phyloP scores from a whole-genome alignment of 2,329 filamentous ascomycete species.

The Hirsutella rhossiliensis region DNA sequence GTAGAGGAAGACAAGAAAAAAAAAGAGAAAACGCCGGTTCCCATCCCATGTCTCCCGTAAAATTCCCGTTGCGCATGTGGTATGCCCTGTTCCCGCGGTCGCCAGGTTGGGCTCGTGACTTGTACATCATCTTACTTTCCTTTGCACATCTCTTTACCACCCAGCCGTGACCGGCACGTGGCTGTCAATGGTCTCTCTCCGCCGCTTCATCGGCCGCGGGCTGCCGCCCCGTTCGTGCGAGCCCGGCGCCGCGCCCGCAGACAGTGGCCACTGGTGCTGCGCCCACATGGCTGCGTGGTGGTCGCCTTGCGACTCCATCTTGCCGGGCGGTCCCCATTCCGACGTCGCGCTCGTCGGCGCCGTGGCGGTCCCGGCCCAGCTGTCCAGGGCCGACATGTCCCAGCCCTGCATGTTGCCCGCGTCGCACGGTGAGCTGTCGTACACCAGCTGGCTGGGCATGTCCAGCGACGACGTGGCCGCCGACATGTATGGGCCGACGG shows the following conservation, averaged over 20 bases:
- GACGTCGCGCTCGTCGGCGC: constrained; percentile 12
- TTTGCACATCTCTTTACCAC: constrained; percentile 11
- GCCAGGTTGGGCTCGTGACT: not conserved
- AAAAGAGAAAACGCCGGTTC: not conserved
- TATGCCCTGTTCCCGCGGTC: not conserved
- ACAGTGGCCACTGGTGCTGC: constrained; percentile 20
- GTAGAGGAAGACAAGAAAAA: not conserved
- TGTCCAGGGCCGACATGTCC: constrained; percentile 24
- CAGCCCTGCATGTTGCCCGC: constrained; percentile 20
- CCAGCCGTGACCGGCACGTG: constrained; percentile 20
- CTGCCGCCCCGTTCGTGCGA: constrained; percentile 19
- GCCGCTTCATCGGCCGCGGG: constrained; percentile 24
- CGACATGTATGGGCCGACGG: constrained; percentile 16
- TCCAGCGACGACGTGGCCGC: constrained; percentile 17
- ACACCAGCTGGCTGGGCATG: constrained; percentile 19
- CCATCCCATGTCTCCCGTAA: not conserved
- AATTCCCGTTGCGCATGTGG: not conserved
- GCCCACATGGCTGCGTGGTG: constrained; percentile 20
- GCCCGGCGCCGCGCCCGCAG: constrained; percentile 11
- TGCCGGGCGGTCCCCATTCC: constrained; percentile 19
- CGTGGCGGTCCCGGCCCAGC: constrained; percentile 16
- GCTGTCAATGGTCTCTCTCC: constrained; percentile 19
- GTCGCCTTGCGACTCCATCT: constrained; percentile 14
- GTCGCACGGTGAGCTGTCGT: constrained; percentile 20
- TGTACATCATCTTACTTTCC: not conserved